A percentile compares a stretch with the other conserved stretches of the same genome.
These are phyloP conservation scores for Xylaria grammica DNA, from an alignment of 495 filamentous ascomycete species.

Conservation along the genomic window DNA sequence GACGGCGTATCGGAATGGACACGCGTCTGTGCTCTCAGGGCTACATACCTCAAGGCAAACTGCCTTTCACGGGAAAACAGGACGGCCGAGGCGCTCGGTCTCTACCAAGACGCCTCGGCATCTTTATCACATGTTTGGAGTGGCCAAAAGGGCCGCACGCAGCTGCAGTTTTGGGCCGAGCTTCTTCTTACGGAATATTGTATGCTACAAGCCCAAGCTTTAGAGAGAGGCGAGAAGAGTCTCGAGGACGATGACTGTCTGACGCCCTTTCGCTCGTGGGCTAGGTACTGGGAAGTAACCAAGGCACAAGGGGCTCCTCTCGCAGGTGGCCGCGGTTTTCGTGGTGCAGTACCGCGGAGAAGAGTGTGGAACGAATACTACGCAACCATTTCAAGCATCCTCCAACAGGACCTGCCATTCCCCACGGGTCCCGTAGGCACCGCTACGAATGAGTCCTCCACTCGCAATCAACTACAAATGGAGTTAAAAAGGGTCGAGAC, in stretches of 20 bases:
- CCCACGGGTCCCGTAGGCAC: slow-evolving; percentile 48
- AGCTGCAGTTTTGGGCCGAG: slow-evolving; percentile 78
- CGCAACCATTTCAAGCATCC: slow-evolving; percentile 67
- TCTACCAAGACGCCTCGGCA: slow-evolving; percentile 66
- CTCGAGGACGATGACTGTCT: slow-evolving; percentile 57
- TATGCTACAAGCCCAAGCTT: slow-evolving; percentile 63
- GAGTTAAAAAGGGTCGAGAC: slow-evolving; percentile 78
- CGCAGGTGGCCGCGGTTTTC: slow-evolving; percentile 53
- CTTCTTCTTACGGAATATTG: slow-evolving; percentile 74
- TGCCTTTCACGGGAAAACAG: slow-evolving; percentile 64
- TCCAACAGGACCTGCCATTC: slow-evolving; percentile 58
- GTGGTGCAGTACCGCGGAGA: slow-evolving; percentile 55
- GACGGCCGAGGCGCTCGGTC: slow-evolving; percentile 62
- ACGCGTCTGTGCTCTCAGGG: slow-evolving; percentile 78
- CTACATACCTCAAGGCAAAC: slow-evolving; percentile 73
- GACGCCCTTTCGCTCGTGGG: slow-evolving; percentile 66
- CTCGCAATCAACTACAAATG: slow-evolving; percentile 66
- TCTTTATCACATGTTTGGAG: slow-evolving; percentile 57
- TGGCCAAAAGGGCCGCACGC: slow-evolving; percentile 53
- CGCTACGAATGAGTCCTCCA: slow-evolving; percentile 50
- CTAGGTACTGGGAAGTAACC: slow-evolving; percentile 59
- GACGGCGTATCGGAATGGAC: slow-evolving; percentile 70
- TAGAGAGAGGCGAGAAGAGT: slow-evolving; percentile 49
- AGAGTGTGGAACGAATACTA: slow-evolving; percentile 84
- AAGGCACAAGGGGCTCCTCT: slow-evolving; percentile 39